Evolutionary conservation across 2,329 filamentous ascomycete genomes (phyloP).

Genomic region (Rutstroemia sp.): DNA sequence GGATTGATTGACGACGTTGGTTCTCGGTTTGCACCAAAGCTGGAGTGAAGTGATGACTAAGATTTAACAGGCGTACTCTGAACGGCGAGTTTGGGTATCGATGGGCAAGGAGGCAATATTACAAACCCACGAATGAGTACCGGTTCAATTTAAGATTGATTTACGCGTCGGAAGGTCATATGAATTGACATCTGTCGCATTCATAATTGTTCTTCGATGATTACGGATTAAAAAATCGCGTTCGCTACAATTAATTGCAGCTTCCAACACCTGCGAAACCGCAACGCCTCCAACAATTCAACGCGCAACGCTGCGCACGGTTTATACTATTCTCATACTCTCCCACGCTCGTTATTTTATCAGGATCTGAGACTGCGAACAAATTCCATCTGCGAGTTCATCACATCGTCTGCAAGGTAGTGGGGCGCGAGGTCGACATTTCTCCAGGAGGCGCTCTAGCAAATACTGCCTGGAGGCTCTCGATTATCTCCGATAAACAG

Average conservation of each 20-base stretch:
- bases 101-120: slow-evolving; percentile 16
- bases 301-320: slow-evolving; percentile 5
- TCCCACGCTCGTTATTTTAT: not conserved
- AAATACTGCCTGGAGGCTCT: not conserved
- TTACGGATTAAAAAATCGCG: slow-evolving; percentile 22
- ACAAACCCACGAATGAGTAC: slow-evolving; percentile 23
- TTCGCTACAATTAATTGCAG: slow-evolving; percentile 10
- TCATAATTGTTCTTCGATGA: slow-evolving; percentile 14
- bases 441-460: not conserved
- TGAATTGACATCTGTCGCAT: slow-evolving; percentile 16
- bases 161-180: slow-evolving; percentile 27
- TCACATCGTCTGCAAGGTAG: not conserved
- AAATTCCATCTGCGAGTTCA: not conserved
- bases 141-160: slow-evolving; percentile 23
- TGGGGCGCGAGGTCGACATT: not conserved
- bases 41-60: slow-evolving; percentile 14
- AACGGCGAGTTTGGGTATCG: slow-evolving; percentile 18
- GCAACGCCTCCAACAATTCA: slow-evolving; percentile 9
- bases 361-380: not conserved
- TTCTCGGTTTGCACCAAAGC: slow-evolving; percentile 6
- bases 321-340: not conserved
- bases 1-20: slow-evolving; percentile 19
- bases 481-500: not conserved
- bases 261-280: slow-evolving; percentile 6
- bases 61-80: not conserved